Conservation (phyloP, 768 basidiomycete genomes). For the Plicaturopsis crispa region DNA sequence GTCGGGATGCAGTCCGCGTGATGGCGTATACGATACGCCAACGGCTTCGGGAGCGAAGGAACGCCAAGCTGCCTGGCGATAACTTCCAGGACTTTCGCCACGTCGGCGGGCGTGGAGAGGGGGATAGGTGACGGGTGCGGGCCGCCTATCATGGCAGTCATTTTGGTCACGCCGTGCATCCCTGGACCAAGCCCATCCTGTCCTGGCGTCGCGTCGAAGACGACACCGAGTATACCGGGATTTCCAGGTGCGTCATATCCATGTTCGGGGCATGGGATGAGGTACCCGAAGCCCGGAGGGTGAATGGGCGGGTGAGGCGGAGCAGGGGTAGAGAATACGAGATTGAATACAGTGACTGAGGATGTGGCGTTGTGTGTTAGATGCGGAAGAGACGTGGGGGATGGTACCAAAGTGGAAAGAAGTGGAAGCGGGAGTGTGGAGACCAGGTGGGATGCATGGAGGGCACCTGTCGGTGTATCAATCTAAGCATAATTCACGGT, state of each 20-base stretch:
- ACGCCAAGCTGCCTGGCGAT: constrained; percentile 20
- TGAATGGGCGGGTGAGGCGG: constrained; percentile 41
- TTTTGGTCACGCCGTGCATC: constrained; percentile 49
- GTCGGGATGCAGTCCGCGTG: constrained; percentile 76
- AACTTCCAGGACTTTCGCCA: constrained; percentile 16
- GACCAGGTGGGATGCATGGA: constrained; percentile 58
- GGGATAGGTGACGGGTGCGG: constrained; percentile 39
- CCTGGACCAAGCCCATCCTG: constrained; percentile 32
- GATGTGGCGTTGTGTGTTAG: constrained; percentile 65
- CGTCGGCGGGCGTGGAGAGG: constrained; percentile 17
- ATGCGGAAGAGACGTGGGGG: constrained; percentile 42
- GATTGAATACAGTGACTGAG: constrained; percentile 82
- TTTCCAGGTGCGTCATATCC: constrained; percentile 32
- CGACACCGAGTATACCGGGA: constrained; percentile 67
- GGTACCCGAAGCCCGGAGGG: constrained; percentile 89
- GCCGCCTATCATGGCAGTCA: constrained; percentile 90
- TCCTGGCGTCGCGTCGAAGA: constrained; percentile 75
- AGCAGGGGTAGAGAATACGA: constrained; percentile 60
- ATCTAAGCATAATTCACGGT: no score
- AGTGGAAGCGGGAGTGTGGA: constrained; percentile 71
- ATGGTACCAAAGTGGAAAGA: constrained; percentile 30
- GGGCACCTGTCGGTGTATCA: no score
- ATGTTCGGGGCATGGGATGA: constrained; percentile 67
- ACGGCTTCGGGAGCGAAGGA: constrained; percentile 48
- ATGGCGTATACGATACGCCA: constrained; percentile 41